phyloP scores from a whole-genome alignment of 2,329 filamentous ascomycete species.

The Nemania sp. region DNA sequence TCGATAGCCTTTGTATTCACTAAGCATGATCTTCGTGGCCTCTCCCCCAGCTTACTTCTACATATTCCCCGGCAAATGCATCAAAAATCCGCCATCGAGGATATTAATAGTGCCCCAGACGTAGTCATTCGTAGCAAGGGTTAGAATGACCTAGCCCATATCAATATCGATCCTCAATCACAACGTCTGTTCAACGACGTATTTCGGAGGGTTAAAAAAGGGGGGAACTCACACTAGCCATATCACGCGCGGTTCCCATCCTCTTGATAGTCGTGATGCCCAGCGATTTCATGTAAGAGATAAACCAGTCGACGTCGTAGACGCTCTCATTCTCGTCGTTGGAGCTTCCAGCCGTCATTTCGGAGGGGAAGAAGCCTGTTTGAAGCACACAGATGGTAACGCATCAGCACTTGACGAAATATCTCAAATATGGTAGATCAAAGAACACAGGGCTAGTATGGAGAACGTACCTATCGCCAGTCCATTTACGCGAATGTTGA shows the following conservation, averaged over 20 bases:
- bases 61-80: constrained; percentile 30
- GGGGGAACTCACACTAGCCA: constrained; percentile 34
- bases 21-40: too few relatives aligned
- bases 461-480: constrained; percentile 31
- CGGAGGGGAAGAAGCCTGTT: constrained; percentile 37
- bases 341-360: constrained; percentile 32
- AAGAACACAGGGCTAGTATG: not conserved
- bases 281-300: constrained; percentile 21
- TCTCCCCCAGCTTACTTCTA: too few relatives aligned
- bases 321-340: constrained; percentile 32
- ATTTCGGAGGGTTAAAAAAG: not conserved
- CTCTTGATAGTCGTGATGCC: constrained; percentile 29
- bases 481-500: constrained; percentile 37
- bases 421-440: too few relatives aligned
- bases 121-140: constrained; percentile 36
- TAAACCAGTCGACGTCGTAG: constrained; percentile 24
- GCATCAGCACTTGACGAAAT: too few relatives aligned
- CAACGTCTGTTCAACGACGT: too few relatives aligned
- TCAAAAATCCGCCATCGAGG: constrained; percentile 32
- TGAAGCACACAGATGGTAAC: not conserved
- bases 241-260: constrained; percentile 33
- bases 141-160: constrained; percentile 29
- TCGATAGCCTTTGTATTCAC: too few relatives aligned
- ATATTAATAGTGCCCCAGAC: constrained; percentile 34
- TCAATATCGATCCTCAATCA: not conserved